Evolutionary conservation across 1,284 basidiomycete genomes (phyloP).

Genomic region (Ustilago trichophora): DNA sequence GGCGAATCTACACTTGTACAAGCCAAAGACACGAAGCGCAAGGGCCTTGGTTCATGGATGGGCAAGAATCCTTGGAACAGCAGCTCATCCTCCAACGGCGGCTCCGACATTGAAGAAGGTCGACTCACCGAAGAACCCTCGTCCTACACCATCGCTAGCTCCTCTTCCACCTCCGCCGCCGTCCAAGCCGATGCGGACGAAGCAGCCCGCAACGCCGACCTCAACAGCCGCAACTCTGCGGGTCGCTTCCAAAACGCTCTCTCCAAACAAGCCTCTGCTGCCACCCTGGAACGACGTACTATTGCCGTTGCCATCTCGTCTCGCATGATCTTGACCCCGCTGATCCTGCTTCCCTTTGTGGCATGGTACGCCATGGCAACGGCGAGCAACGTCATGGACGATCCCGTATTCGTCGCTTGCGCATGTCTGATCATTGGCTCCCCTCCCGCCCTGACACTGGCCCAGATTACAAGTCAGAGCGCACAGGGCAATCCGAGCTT

Average conservation of each 20-base stretch:
- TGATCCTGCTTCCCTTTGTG: conserved; percentile 71
- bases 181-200: conserved; percentile 10
- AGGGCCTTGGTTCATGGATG: conserved; percentile 44
- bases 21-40: conserved; percentile 19
- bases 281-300: conserved; percentile 72
- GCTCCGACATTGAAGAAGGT: conserved; percentile 33
- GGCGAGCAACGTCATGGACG: conserved; percentile 47
- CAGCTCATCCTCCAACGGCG: conserved; percentile 19
- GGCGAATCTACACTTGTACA: conserved; percentile 40
- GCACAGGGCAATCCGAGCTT: conserved; percentile 80
- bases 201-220: conserved; percentile 41
- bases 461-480: conserved; percentile 85
- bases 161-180: background rate
- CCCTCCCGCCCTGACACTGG: conserved; percentile 73
- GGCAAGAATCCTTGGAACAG: conserved; percentile 53
- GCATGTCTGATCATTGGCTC: conserved; percentile 79
- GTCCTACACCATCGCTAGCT: background rate
- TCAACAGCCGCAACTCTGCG: conserved; percentile 32
- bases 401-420: conserved; percentile 84
- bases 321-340: conserved; percentile 85
- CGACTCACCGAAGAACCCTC: conserved; percentile 27
- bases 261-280: conserved; percentile 11
- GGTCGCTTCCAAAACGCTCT: conserved; percentile 26
- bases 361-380: conserved; percentile 53
- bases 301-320: conserved; percentile 79